Conservation (phyloP, 2,329 filamentous ascomycete species). For the Fusarium transvaalense region DNA sequence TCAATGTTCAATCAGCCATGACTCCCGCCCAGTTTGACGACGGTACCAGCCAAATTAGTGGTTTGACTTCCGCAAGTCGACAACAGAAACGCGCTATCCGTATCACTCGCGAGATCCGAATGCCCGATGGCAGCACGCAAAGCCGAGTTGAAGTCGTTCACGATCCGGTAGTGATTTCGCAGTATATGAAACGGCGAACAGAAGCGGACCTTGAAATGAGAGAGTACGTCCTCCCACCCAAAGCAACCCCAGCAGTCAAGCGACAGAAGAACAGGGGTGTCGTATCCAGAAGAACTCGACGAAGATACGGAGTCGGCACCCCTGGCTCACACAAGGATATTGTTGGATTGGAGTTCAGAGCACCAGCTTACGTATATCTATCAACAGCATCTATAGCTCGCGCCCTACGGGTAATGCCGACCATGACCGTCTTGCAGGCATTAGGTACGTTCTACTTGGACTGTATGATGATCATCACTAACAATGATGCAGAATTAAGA, state of each 20-base stretch:
- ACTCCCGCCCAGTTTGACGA: conserved; percentile 80
- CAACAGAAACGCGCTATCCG: conserved; percentile 74
- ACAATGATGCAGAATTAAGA: conserved; percentile 56
- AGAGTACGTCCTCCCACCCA: conserved; percentile 68
- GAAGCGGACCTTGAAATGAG: conserved; percentile 78
- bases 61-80: conserved; percentile 74
- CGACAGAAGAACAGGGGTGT: conserved; percentile 3
- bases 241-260: conserved; percentile 6
- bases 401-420: conserved; percentile 64
- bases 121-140: conserved; percentile 65
- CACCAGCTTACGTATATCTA: conserved; percentile 56
- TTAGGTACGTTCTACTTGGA: conserved; percentile 52
- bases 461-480: conserved; percentile 10
- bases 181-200: conserved; percentile 84
- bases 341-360: conserved; percentile 53
- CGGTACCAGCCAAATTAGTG: conserved; percentile 81
- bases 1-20: conserved; percentile 78
- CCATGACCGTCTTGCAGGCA: conserved; percentile 62
- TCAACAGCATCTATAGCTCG: conserved; percentile 63
- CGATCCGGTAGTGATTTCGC: conserved; percentile 87
- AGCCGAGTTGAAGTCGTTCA: conserved; percentile 76
- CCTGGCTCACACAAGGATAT: conserved; percentile 50
- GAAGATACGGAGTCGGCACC: conserved; percentile 46
- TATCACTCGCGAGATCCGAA: conserved; percentile 75
- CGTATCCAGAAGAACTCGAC: conserved; percentile 18